Evolutionary conservation across 495 filamentous ascomycete genomes (phyloP).

Genomic region (Penicillium silybi): DNA sequence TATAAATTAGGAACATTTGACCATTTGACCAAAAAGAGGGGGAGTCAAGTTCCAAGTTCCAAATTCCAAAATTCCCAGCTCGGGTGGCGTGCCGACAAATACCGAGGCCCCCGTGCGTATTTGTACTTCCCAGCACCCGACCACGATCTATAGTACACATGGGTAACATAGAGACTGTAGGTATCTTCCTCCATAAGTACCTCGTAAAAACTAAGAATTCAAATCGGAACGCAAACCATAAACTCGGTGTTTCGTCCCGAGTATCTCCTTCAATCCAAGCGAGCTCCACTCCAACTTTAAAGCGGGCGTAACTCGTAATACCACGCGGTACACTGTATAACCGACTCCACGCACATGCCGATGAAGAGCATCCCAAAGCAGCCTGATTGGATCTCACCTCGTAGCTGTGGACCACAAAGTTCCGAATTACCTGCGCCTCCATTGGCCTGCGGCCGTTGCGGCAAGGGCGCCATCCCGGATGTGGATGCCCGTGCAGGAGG

Average conservation of each 20-base stretch:
- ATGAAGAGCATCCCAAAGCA: conserved; percentile 26
- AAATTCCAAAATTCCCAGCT: too few relatives aligned
- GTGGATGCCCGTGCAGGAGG: conserved; percentile 22
- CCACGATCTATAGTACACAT: too few relatives aligned
- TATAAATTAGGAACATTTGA: too few relatives aligned
- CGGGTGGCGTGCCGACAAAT: background rate
- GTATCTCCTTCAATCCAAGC: background rate
- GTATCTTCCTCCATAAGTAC: too few relatives aligned
- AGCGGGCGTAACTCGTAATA: conserved; percentile 1
- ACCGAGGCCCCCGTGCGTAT: background rate
- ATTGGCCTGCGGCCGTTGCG: conserved; percentile 11
- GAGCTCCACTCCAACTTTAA: conserved; percentile 12
- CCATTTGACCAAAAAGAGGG: background rate
- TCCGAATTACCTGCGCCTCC: conserved; percentile 10
- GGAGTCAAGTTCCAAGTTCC: background rate
- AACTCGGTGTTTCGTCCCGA: background rate
- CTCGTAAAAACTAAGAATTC: too few relatives aligned
- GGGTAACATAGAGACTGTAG: too few relatives aligned
- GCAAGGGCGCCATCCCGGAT: conserved; percentile 22
- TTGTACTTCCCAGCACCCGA: too few relatives aligned
- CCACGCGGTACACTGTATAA: conserved; percentile 14
- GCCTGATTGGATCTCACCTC: conserved; percentile 15
- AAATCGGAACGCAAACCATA: too few relatives aligned
- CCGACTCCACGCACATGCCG: conserved; percentile 23
- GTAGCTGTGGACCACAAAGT: conserved; percentile 5